A percentile compares a stretch with the other conserved stretches of the same genome.
phyloP scores from a whole-genome alignment of 352 stramenopile genomes.

The Peronospora destructor region DNA sequence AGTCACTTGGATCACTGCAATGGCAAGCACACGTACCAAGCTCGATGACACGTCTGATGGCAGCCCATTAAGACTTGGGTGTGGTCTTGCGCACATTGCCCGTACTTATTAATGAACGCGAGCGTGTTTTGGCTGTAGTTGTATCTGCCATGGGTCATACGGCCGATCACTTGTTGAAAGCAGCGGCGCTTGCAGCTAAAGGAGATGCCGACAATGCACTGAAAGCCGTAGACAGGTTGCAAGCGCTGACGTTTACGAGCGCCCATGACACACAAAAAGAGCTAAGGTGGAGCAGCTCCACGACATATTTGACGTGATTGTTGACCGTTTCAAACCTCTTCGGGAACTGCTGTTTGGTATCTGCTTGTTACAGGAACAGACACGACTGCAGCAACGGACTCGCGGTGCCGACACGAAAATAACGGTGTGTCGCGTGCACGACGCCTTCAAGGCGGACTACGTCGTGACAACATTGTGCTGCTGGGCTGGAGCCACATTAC shows the following conservation, averaged over 20 bases:
- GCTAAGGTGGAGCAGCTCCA: conserved; percentile 29
- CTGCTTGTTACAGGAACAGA: conserved; percentile 66
- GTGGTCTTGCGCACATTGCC: conserved; percentile 58
- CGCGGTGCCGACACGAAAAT: conserved; percentile 62
- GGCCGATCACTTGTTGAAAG: conserved; percentile 69
- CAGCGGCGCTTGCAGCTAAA: conserved; percentile 46
- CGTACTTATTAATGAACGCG: conserved; percentile 47
- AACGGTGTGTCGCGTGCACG: conserved; percentile 65
- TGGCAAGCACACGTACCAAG: background rate
- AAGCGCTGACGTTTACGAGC: conserved; percentile 54
- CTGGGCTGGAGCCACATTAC: conserved; percentile 71
- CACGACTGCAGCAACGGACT: conserved; percentile 55
- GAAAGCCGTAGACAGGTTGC: conserved; percentile 49
- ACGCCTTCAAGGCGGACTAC: conserved; percentile 77
- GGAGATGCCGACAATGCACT: conserved; percentile 44
- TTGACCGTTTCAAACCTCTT: conserved; percentile 63
- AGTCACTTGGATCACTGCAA: no score
- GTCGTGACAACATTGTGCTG: conserved; percentile 59
- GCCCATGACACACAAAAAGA: conserved; percentile 58
- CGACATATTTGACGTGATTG: conserved; percentile 47
- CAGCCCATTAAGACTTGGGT: conserved; percentile 53
- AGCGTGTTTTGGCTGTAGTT: conserved; percentile 56
- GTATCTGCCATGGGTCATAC: conserved; percentile 76
- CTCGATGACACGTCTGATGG: no score
- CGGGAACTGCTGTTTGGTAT: conserved; percentile 74